A percentile compares a stretch with the other conserved stretches of the same genome.
These are phyloP conservation scores for Salix dunnii DNA, from an alignment of 345 rosid species.

Conservation along the genomic window DNA sequence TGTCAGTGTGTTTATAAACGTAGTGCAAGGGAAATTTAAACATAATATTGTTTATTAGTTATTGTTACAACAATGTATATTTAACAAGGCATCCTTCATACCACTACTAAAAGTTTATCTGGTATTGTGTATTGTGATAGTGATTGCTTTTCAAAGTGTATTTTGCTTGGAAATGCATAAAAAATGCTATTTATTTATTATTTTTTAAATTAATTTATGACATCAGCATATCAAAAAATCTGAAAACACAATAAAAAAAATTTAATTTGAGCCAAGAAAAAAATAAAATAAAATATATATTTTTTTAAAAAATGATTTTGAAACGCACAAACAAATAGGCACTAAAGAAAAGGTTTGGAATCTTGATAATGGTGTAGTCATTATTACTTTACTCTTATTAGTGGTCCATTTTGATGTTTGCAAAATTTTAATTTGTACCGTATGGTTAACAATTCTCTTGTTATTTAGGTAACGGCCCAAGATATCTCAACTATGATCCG, in stretches of 20 bases:
- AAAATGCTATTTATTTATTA: too few species aligned
- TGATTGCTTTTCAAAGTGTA: too few species aligned
- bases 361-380: background rate
- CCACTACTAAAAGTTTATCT: background rate
- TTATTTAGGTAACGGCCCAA: slow-evolving; percentile 61
- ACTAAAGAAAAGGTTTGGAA: background rate
- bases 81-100: background rate
- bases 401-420: background rate
- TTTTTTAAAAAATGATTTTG: too few species aligned
- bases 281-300: too few species aligned
- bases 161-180: too few species aligned
- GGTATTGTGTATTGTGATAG: too few species aligned
- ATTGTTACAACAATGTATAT: background rate
- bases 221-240: too few species aligned
- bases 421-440: background rate
- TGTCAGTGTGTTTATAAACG: background rate
- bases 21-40: background rate
- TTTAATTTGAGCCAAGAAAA: too few species aligned
- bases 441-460: background rate
- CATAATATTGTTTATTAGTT: background rate
- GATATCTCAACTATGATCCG: slow-evolving; percentile 73
- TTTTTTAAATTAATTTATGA: too few species aligned
- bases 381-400: background rate
- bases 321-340: too few species aligned
- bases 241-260: too few species aligned